Evolutionary conservation across 129 eudicot genomes (phyloP).

Genomic region (Tagetes patula): DNA sequence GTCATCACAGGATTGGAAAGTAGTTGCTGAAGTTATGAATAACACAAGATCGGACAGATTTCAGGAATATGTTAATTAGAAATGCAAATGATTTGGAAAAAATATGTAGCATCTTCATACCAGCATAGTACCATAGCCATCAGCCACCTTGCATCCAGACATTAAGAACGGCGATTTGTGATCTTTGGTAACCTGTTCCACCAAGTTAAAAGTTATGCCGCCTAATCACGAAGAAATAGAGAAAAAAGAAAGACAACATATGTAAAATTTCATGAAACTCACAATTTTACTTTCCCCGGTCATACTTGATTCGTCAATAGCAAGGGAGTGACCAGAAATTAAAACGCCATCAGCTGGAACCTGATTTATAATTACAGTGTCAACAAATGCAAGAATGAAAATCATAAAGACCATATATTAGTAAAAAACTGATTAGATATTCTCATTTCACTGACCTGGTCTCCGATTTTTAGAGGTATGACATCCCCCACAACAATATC

Average conservation of each 20-base stretch:
- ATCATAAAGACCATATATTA: constrained; percentile 9
- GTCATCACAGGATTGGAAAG: not conserved
- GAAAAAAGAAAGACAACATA: not conserved
- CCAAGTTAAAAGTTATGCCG: constrained; percentile 4
- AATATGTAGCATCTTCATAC: constrained; percentile 38
- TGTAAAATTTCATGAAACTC: constrained; percentile 21
- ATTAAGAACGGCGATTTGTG: constrained; percentile 73
- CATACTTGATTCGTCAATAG: constrained; percentile 96
- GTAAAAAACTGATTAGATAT: not conserved
- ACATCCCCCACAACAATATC: constrained; percentile 96
- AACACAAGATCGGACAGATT: not conserved
- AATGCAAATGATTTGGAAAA: not conserved
- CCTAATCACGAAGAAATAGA: not conserved
- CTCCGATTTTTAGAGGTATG: constrained; percentile 86
- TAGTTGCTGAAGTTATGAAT: not conserved
- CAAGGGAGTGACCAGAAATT: constrained; percentile 81
- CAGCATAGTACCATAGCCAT: constrained; percentile 99
- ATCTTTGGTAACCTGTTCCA: constrained; percentile 70
- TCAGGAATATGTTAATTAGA: not conserved
- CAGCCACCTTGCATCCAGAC: constrained; percentile 99
- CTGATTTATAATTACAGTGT: constrained; percentile 37
- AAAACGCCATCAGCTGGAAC: constrained; percentile 94
- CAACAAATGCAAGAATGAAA: constrained; percentile 15
- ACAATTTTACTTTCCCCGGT: constrained; percentile 98
- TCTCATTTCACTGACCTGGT: constrained; percentile 54